Evolutionary conservation across 768 basidiomycete genomes (phyloP).

Genomic region (Pulveroboletus ravenelii): DNA sequence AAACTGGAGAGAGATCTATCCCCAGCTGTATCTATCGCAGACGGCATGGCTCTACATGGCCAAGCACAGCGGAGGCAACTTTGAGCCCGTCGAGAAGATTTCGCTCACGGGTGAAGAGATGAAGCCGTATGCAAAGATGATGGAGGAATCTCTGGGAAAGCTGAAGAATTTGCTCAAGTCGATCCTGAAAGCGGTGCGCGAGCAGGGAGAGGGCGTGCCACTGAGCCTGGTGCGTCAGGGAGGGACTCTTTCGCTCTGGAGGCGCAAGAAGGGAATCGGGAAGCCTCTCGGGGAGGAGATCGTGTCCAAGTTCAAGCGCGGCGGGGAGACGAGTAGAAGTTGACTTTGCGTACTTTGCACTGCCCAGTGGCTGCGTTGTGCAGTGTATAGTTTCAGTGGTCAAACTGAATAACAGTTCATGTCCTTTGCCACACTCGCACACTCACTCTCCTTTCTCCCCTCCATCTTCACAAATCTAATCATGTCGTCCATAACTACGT

Average conservation of each 20-base stretch:
- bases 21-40: conserved; percentile 67
- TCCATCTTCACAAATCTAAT: background rate
- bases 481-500: conserved; percentile 31
- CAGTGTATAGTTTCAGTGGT: background rate
- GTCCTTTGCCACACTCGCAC: background rate
- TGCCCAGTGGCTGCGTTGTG: conserved; percentile 14
- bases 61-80: conserved; percentile 51
- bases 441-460: conserved; percentile 2
- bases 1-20: conserved; percentile 59
- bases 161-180: conserved; percentile 25
- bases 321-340: background rate
- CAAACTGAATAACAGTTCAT: background rate
- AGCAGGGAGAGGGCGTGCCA: conserved; percentile 47
- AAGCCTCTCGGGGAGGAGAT: conserved; percentile 20
- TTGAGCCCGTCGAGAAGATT: conserved; percentile 45
- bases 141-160: conserved; percentile 21
- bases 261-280: conserved; percentile 34
- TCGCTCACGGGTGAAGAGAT: conserved; percentile 32
- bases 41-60: conserved; percentile 59
- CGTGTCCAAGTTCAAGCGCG: conserved; percentile 13
- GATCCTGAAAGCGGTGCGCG: conserved; percentile 47
- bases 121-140: conserved; percentile 18
- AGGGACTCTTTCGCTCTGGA: conserved; percentile 44
- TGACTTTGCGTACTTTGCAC: background rate
- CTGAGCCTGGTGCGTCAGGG: conserved; percentile 51